Base-by-base conservation (phyloP, 768 basidiomycete species). In the Lyophyllum decastes region DNA sequence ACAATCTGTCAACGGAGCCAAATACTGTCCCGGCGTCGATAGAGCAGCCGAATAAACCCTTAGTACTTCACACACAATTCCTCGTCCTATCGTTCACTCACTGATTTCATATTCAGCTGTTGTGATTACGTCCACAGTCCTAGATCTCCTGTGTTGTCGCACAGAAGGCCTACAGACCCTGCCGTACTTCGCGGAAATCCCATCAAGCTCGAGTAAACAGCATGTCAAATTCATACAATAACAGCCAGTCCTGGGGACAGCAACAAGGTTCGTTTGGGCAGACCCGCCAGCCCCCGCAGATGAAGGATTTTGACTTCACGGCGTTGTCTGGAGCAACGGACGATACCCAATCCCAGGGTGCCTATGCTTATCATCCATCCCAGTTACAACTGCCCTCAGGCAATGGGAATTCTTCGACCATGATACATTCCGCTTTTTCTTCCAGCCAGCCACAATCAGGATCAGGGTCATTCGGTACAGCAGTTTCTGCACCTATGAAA, bases 221-320 rank as follows among this genome's bases (percentile, higher is more conserved):
- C 26, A 63, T 63, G 62, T 38, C 62, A 43, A 45, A 49, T 35
- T 40, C 46, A 25, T 63, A 59, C 48, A 53, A 52, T 14, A 59
- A 41, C 44, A 60, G 60, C 52, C 54, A 59, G 49, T 56, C 63
- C 38, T 66, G 66, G 66, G 51, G 40, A 27, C 64, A 65, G 47
- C 58, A 61, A 19, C 61, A 59, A 35, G n/a, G 52, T 30, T 16
- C 55, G 9, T 62, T 61, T 41, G 25, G 27, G 27, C 58, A 55
- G 38, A 19, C 41, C 40, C 54, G 43, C n/a, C 60, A 60, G 45
- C 44, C 58, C n/a, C 30, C 56, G 17, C 60, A 67, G 43, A 58
- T 54, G 35, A 50, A 61, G 44, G 55, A 63, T 10, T 64, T 60
- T 48, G 57, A 62, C 44, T 65, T 65, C 40, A 51, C 41, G 1